Conservation (phyloP, 2,329 filamentous ascomycete genomes). For the Acrodontium crateriforme region DNA sequence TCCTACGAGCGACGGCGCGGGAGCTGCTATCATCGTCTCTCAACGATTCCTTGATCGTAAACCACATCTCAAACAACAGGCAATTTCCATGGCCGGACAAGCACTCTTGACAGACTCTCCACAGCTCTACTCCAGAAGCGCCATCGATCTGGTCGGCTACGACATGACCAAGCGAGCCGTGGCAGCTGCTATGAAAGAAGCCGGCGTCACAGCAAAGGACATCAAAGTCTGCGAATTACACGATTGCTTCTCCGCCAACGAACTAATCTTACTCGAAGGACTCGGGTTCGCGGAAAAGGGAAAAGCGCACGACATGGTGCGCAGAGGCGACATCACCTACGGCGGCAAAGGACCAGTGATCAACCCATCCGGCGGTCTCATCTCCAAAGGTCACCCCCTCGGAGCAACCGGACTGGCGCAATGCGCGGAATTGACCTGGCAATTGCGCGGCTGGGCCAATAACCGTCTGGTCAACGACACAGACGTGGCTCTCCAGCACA, state of each 20-base stretch:
- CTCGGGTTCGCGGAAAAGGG: conserved; percentile 63
- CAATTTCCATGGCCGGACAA: conserved; percentile 82
- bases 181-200: conserved; percentile 55
- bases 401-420: conserved; percentile 85
- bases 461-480: conserved; percentile 63
- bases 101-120: conserved; percentile 71
- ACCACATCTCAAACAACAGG: conserved; percentile 66
- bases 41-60: conserved; percentile 75
- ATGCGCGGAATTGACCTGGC: conserved; percentile 88
- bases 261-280: conserved; percentile 81
- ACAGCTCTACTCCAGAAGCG: conserved; percentile 59
- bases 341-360: conserved; percentile 62
- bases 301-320: conserved; percentile 83
- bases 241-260: conserved; percentile 92
- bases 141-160: conserved; percentile 81
- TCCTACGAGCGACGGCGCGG: conserved; percentile 84
- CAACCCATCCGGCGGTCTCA: conserved; percentile 85
- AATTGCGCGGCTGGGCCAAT: conserved; percentile 69
- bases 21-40: conserved; percentile 78
- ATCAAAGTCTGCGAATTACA: conserved; percentile 82
- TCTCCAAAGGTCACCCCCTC: conserved; percentile 87
- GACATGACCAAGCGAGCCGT: conserved; percentile 68
- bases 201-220: conserved; percentile 50
- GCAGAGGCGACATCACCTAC: conserved; percentile 79
- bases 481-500: conserved; percentile 71